phyloP scores from a whole-genome alignment of 495 filamentous ascomycete species.

The Hyaloscypha hepaticicola region DNA sequence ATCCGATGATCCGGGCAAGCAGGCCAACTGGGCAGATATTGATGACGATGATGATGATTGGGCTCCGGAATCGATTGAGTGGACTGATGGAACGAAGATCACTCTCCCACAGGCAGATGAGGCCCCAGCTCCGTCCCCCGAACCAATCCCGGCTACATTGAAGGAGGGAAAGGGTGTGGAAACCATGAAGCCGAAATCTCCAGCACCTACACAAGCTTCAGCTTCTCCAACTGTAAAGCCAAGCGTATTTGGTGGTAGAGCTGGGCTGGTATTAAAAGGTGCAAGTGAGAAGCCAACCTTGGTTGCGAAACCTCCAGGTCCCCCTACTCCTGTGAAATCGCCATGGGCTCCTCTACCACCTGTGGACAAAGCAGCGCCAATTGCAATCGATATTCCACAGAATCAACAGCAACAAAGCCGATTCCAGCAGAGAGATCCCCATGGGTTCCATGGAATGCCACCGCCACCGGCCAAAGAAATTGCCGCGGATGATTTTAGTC shows the following conservation, averaged over 20 bases:
- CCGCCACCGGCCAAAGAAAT: constrained; percentile 70
- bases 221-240: constrained; percentile 39
- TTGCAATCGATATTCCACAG: constrained; percentile 46
- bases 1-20: constrained; percentile 76
- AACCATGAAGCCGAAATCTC: constrained; percentile 37
- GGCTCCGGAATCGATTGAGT: constrained; percentile 94
- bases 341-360: constrained; percentile 88
- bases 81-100: constrained; percentile 96
- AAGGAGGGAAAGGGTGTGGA: constrained; percentile 38
- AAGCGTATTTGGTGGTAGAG: constrained; percentile 42
- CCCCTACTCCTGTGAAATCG: constrained; percentile 75
- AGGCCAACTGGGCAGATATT: constrained; percentile 96
- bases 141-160: constrained; percentile 37
- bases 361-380: constrained; percentile 74
- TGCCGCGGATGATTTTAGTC: constrained; percentile 90
- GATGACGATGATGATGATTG: constrained; percentile 99
- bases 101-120: constrained; percentile 67
- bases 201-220: constrained; percentile 41
- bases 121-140: constrained; percentile 35
- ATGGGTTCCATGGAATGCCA: constrained; percentile 43
- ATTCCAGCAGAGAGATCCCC: constrained; percentile 35
- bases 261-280: constrained; percentile 61
- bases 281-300: constrained; percentile 72
- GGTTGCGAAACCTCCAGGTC: constrained; percentile 73
- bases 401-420: constrained; percentile 27